These are phyloP conservation scores for Colletotrichum lindemuthianum DNA, from an alignment of 2,329 filamentous ascomycete genomes.

Conservation along the genomic window DNA sequence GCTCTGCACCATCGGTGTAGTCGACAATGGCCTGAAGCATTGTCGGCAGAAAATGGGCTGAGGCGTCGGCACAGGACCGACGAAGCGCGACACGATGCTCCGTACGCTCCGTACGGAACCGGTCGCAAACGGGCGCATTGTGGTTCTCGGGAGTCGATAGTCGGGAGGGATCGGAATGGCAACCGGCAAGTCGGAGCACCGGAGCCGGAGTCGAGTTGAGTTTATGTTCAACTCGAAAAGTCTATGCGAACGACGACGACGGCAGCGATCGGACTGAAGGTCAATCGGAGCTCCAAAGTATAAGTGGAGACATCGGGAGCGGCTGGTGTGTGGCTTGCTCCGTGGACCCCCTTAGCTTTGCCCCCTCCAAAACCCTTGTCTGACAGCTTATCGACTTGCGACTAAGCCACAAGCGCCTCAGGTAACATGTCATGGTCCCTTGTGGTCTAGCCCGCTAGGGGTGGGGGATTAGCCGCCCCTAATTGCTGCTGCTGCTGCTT, in stretches of 20 bases:
- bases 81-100: conserved; percentile 16
- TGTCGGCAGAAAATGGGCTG: conserved; percentile 51
- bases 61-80: conserved; percentile 4
- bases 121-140: conserved; percentile 26
- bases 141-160: neutral
- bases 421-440: conserved; percentile 19
- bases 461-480: conserved; percentile 20
- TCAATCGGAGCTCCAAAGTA: conserved; percentile 22
- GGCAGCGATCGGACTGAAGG: conserved; percentile 13
- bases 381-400: neutral
- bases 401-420: conserved; percentile 27
- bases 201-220: neutral
- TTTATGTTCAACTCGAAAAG: conserved; percentile 17
- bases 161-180: neutral
- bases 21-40: conserved; percentile 61
- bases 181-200: neutral
- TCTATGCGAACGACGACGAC: conserved; percentile 3
- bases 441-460: neutral
- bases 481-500: conserved; percentile 1
- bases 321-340: conserved; percentile 22
- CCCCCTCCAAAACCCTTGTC: neutral
- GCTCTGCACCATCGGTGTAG: conserved; percentile 58
- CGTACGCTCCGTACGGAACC: conserved; percentile 13
- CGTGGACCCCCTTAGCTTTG: neutral
- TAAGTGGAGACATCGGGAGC: conserved; percentile 10